phyloP scores from a whole-genome alignment of 2,329 filamentous ascomycete genomes.

The Aureobasidium subglaciale region DNA sequence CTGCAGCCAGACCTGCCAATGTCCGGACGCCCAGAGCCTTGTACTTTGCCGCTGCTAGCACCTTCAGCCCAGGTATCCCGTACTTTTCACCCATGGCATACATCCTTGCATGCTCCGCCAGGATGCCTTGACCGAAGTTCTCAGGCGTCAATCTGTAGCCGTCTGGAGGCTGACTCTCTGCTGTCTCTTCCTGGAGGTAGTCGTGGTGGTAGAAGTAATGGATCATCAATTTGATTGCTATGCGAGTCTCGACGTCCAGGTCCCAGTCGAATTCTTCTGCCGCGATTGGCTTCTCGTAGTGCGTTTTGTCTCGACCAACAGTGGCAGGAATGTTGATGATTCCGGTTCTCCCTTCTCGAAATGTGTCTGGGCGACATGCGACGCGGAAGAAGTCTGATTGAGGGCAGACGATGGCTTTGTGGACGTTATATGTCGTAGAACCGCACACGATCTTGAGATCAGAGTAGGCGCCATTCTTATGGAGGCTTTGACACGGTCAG shows the following conservation, averaged over 20 bases:
- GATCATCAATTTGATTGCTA: neutral
- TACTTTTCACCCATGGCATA: neutral
- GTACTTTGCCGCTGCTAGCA: neutral
- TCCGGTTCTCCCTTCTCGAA: neutral
- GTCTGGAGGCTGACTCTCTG: neutral
- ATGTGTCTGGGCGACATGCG: constrained; percentile 17
- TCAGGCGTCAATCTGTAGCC: too few species aligned
- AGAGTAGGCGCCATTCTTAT: constrained; percentile 16
- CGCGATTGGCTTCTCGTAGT: neutral
- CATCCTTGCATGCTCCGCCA: neutral
- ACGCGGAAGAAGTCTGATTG: constrained; percentile 21
- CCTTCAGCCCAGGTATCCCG: neutral
- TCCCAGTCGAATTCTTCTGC: neutral
- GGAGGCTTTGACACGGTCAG: too few species aligned
- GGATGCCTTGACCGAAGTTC: neutral
- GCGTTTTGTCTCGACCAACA: neutral
- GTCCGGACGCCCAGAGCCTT: too few species aligned
- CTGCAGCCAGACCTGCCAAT: neutral
- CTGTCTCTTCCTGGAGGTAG: neutral
- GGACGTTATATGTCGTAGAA: constrained; percentile 18
- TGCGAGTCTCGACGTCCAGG: neutral
- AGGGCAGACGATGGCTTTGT: constrained; percentile 22
- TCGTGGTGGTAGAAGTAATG: neutral
- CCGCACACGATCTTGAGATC: constrained; percentile 22
- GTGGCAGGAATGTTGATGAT: neutral